phyloP scores from a whole-genome alignment of 495 filamentous ascomycete genomes.

The Penicillium verhagenii region DNA sequence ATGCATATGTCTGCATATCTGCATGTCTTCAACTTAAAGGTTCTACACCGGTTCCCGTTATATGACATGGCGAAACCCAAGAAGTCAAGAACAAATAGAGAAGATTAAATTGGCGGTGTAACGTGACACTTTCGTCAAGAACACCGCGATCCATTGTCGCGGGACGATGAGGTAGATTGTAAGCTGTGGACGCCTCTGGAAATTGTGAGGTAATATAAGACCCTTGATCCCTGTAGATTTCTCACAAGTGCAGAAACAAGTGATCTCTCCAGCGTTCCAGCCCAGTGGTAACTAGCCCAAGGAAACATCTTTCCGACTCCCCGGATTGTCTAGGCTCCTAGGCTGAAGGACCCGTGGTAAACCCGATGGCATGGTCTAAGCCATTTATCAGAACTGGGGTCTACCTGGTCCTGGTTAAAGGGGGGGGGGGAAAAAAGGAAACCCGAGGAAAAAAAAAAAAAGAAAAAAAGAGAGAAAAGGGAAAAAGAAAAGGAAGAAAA shows the following conservation, averaged over 20 bases:
- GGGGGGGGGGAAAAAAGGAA: too few species aligned
- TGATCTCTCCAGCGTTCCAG: background rate
- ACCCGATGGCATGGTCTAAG: background rate
- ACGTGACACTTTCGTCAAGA: background rate
- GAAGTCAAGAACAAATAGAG: too few species aligned
- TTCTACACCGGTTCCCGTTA: too few species aligned
- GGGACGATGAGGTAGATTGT: too few species aligned
- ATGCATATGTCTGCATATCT: background rate
- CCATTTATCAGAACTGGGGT: too few species aligned
- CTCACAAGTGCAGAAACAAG: too few species aligned
- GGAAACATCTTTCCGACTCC: background rate
- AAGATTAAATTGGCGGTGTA: background rate
- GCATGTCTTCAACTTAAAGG: background rate
- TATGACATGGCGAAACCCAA: too few species aligned
- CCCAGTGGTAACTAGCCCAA: background rate
- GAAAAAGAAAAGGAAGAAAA: background rate
- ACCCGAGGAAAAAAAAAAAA: background rate
- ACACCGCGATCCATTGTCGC: background rate
- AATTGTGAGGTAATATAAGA: too few species aligned
- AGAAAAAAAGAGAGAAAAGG: background rate
- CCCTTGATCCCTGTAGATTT: too few species aligned
- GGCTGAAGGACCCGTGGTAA: background rate
- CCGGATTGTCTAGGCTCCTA: background rate
- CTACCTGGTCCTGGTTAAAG: too few species aligned
- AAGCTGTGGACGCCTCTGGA: too few species aligned